phyloP scores from a whole-genome alignment of 176 grass and related monocot species.

The Zizania latifolia region DNA sequence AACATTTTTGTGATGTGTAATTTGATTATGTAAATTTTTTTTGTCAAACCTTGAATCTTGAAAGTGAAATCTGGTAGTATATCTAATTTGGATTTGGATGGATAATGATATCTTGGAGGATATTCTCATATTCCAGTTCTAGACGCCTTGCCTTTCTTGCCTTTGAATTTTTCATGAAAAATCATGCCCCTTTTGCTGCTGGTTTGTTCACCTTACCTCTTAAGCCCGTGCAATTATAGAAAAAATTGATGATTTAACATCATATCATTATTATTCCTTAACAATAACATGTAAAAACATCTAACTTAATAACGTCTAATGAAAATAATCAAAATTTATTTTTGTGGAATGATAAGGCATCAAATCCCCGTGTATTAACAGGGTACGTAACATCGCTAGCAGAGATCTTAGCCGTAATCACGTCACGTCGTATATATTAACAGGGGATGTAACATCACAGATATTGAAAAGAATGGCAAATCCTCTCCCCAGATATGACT shows the following conservation, averaged over 20 bases:
- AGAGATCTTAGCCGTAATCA: neutral
- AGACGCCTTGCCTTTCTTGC: neutral
- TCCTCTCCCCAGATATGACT: neutral
- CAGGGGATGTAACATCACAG: neutral
- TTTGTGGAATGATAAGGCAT: too few species aligned
- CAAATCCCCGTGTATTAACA: too few species aligned
- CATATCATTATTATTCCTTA: too few species aligned
- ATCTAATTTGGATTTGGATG: neutral
- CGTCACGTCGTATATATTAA: neutral
- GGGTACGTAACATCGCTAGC: too few species aligned
- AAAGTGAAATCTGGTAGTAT: neutral
- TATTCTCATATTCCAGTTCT: conserved; percentile 34
- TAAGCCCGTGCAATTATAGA: too few species aligned
- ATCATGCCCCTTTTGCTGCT: neutral
- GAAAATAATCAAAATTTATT: too few species aligned
- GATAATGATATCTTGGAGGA: neutral
- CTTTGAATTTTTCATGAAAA: conserved; percentile 6
- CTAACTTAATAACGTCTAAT: too few species aligned
- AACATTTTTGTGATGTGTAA: too few species aligned
- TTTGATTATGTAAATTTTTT: too few species aligned
- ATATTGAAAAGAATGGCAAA: neutral
- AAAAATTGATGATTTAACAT: too few species aligned
- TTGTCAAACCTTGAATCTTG: too few species aligned
- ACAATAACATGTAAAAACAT: too few species aligned
- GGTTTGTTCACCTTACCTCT: neutral